Base-by-base conservation (phyloP, 1,139 yeast genomes). In the Casaregolazyma lundiana region DNA sequence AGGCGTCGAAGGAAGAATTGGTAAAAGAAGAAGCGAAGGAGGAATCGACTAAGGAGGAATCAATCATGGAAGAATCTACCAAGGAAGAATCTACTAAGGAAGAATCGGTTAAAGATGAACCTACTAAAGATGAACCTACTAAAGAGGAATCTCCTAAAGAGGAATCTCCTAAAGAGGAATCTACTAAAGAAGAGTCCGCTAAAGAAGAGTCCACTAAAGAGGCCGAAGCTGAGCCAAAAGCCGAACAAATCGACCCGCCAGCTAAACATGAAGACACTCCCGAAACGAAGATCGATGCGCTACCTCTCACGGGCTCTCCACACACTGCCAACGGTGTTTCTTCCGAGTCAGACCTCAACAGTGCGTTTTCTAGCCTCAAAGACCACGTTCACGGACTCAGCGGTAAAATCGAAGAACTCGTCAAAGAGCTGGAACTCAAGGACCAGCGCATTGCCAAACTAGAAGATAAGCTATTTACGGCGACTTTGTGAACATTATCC, bases 401-500 rank as follows among this genome's bases (percentile, higher is more conserved):
- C 6, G 42, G 48, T 11, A 45, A 53, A 8, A 53, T 61, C 20
- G 57, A 53, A 36, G 38, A 47, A 29, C 55, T 61, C 11, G 36
- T 50, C 35, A 49, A 46, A 24, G 53, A 54, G 40, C 50, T 57
- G 38, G 51, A 50, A 35, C 43, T 43, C n/a, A 48, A 52, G 26
- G 57, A 53, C 40, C 49, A 47, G 30, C 52, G 55, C 40, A 49
- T 60, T 37, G 55, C 51, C 38, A 46, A 44, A 22, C 52, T 59
- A 20, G 61, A 58, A 44, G 43, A 46, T 20, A 50, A 56, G 49
- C 29, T 42, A 5, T 18, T 24, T 26, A 42, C 39, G 18, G 40
- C 38, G 17, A 40, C 43, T 30, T 21, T 40, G 35, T 40, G 34
- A 13, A 40, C 13, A 38, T 22, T 13, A 30, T 13, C 16, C 15